phyloP scores from a whole-genome alignment of 345 rosid species.

The Camelina sativa region DNA sequence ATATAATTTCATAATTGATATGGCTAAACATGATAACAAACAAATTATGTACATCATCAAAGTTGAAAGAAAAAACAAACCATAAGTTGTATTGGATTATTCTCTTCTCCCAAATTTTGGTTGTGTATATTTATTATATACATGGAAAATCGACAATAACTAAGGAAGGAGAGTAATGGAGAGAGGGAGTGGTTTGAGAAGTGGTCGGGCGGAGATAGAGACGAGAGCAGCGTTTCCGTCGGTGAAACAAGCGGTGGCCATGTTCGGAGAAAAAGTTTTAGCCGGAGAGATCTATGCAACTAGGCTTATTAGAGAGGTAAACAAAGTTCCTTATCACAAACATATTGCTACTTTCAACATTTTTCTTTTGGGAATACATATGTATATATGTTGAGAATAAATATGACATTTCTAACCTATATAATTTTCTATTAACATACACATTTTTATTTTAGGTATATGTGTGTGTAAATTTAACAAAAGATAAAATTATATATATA shows the following conservation, averaged over 20 bases:
- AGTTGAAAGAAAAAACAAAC: too few species aligned
- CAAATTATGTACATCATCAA: too few species aligned
- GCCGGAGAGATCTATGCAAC: slow-evolving; percentile 60
- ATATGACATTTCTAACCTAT: neutral
- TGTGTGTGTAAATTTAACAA: too few species aligned
- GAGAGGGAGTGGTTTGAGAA: slow-evolving; percentile 30
- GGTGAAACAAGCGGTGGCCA: slow-evolving; percentile 75
- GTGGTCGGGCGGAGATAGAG: slow-evolving; percentile 65
- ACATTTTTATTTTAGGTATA: too few species aligned
- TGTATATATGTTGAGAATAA: neutral
- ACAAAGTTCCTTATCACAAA: neutral
- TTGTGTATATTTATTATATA: too few species aligned
- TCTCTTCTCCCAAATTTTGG: too few species aligned
- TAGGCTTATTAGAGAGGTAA: slow-evolving; percentile 61
- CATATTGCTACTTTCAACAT: neutral
- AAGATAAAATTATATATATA: too few species aligned
- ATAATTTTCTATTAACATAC: too few species aligned
- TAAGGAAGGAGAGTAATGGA: slow-evolving; percentile 33
- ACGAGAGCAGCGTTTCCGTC: slow-evolving; percentile 73
- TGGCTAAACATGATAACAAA: too few species aligned
- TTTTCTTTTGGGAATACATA: neutral
- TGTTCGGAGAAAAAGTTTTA: slow-evolving; percentile 74
- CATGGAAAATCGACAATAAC: too few species aligned
- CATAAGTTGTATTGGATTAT: too few species aligned
- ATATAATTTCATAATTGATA: too few species aligned